Conservation (phyloP, 768 basidiomycete species). For the Boletus barrowsii region DNA sequence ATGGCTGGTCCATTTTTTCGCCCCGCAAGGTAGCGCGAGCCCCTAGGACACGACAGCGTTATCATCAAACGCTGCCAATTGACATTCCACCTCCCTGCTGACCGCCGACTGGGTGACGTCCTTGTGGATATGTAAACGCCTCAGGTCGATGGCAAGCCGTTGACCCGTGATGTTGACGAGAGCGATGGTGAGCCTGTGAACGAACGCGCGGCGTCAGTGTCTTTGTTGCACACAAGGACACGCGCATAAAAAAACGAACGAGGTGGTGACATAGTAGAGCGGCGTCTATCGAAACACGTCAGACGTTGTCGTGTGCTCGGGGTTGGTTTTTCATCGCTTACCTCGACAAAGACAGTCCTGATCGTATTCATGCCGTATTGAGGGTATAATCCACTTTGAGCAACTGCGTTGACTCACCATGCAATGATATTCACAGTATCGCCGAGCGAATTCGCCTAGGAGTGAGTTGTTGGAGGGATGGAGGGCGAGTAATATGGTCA, state of each 20-base stretch:
- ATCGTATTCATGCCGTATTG: no score
- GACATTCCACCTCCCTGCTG: constrained; percentile 1
- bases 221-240: background rate
- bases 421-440: background rate
- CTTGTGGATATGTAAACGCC: background rate
- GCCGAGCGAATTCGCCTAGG: background rate
- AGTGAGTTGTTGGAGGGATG: background rate
- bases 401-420: background rate
- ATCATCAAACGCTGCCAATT: background rate
- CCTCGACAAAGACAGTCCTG: background rate
- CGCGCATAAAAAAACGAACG: background rate
- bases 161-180: constrained; percentile 3
- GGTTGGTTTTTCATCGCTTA: background rate
- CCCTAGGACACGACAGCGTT: background rate
- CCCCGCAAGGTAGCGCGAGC: no score
- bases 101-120: background rate
- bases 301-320: background rate
- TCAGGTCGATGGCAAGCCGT: constrained; percentile 3
- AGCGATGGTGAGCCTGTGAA: background rate
- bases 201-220: background rate
- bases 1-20: no score
- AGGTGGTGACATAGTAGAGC: background rate
- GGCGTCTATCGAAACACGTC: background rate
- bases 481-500: background rate
- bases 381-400: background rate